These are phyloP conservation scores for Lentinula boryana DNA, from an alignment of 768 basidiomycete genomes.

Conservation along the genomic window DNA sequence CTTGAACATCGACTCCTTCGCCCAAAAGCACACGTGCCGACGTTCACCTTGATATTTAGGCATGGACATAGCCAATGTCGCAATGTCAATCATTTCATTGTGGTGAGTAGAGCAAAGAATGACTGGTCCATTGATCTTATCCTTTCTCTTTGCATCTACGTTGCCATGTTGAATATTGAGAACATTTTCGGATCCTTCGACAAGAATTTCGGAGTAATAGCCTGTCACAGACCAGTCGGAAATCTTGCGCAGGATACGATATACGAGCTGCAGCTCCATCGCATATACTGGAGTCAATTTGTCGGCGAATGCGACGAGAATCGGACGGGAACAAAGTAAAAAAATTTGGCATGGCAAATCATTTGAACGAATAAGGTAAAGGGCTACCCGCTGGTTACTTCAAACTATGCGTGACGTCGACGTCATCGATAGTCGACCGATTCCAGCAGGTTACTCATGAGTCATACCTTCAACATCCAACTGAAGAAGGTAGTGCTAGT, in stretches of 20 bases:
- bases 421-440: too few species aligned
- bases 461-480: too few species aligned
- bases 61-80: slow-evolving; percentile 44
- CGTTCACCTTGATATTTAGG: slow-evolving; percentile 32
- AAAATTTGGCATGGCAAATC: too few species aligned
- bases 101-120: slow-evolving; percentile 49
- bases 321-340: background rate
- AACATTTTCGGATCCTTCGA: slow-evolving; percentile 54
- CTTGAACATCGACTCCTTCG: slow-evolving; percentile 64
- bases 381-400: too few species aligned
- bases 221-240: slow-evolving; percentile 55
- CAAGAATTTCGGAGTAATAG: slow-evolving; percentile 58
- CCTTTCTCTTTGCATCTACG: background rate
- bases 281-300: background rate
- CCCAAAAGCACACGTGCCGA: slow-evolving; percentile 58
- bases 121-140: slow-evolving; percentile 15
- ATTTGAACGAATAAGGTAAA: too few species aligned
- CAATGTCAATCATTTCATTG: slow-evolving; percentile 65
- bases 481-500: too few species aligned
- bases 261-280: slow-evolving; percentile 51
- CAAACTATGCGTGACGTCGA: too few species aligned
- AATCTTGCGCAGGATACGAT: slow-evolving; percentile 52
- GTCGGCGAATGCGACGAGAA: background rate
- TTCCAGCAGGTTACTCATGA: too few species aligned
- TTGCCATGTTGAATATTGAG: background rate